phyloP scores from a whole-genome alignment of 2,329 filamentous ascomycete species.

The Aspergillus sojae region DNA sequence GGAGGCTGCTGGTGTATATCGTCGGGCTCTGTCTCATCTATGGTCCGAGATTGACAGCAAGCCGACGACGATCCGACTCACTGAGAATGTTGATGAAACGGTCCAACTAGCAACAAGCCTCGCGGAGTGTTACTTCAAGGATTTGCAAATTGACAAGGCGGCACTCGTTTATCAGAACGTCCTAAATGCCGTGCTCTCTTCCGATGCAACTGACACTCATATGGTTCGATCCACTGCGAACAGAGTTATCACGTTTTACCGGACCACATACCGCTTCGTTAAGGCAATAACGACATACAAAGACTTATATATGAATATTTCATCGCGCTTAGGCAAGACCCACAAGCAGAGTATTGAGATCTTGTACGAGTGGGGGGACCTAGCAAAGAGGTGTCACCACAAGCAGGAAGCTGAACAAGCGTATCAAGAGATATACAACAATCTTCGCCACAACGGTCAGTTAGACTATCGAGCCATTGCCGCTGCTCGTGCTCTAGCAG shows the following conservation, averaged over 20 bases:
- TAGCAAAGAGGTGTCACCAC: background rate
- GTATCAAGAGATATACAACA: background rate
- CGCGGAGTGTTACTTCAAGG: slow-evolving; percentile 3
- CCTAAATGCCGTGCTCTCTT: background rate
- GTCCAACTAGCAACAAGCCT: background rate
- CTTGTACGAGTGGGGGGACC: background rate
- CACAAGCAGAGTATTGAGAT: slow-evolving; percentile 2
- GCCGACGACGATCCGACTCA: background rate
- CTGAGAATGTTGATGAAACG: background rate
- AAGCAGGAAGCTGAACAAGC: background rate
- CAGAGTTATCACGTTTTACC: background rate
- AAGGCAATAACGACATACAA: background rate
- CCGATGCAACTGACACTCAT: background rate
- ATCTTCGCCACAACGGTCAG: background rate
- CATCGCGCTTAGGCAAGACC: background rate
- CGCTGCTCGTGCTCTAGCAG: background rate
- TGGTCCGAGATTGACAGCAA: background rate
- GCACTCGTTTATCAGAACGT: slow-evolving; percentile 2
- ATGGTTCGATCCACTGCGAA: background rate
- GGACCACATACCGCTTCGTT: background rate
- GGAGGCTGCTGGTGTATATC: background rate
- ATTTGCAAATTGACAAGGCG: slow-evolving; percentile 2
- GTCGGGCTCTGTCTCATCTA: background rate
- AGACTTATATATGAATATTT: background rate
- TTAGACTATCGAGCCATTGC: background rate